Evolutionary conservation across 192 early-diverging fungal species (phyloP).

Genomic region (Backusella morwellensis): DNA sequence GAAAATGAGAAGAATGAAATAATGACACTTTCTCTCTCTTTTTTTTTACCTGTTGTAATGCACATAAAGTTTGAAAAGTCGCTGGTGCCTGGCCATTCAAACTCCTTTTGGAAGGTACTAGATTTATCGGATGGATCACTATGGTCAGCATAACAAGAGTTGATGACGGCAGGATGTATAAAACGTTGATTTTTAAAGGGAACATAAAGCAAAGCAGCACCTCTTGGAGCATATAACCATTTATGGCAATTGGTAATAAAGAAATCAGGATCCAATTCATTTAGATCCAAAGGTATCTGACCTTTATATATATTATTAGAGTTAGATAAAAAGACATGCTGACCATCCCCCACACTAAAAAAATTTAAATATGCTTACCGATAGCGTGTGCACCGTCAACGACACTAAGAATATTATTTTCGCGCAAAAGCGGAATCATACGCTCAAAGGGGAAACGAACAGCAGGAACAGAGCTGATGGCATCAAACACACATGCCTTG

Average conservation of each 20-base stretch:
- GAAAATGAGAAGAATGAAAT: not conserved
- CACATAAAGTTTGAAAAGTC: constrained; percentile 38
- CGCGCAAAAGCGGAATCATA: constrained; percentile 36
- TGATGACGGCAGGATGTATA: constrained; percentile 47
- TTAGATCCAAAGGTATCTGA: constrained; percentile 59
- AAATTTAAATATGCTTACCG: constrained; percentile 16
- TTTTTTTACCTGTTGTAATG: constrained; percentile 21
- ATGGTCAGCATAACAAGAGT: constrained; percentile 32
- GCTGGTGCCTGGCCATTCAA: constrained; percentile 39
- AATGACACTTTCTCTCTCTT: not conserved
- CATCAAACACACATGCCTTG: constrained; percentile 51
- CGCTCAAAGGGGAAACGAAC: constrained; percentile 45
- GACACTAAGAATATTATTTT: constrained; percentile 52
- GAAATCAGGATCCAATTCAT: constrained; percentile 59
- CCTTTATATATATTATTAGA: not conserved
- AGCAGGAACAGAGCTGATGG: constrained; percentile 54
- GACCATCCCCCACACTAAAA: no score
- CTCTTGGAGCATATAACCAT: constrained; percentile 59
- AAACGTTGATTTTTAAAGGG: constrained; percentile 44
- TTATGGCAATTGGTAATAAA: constrained; percentile 70
- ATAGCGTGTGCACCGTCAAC: constrained; percentile 71
- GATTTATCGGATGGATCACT: constrained; percentile 2
- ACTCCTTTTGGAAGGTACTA: constrained; percentile 43
- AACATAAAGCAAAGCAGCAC: constrained; percentile 56
- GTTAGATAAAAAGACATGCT: no score